Base-by-base conservation (phyloP, 768 basidiomycete genomes). In the Trametes maxima region DNA sequence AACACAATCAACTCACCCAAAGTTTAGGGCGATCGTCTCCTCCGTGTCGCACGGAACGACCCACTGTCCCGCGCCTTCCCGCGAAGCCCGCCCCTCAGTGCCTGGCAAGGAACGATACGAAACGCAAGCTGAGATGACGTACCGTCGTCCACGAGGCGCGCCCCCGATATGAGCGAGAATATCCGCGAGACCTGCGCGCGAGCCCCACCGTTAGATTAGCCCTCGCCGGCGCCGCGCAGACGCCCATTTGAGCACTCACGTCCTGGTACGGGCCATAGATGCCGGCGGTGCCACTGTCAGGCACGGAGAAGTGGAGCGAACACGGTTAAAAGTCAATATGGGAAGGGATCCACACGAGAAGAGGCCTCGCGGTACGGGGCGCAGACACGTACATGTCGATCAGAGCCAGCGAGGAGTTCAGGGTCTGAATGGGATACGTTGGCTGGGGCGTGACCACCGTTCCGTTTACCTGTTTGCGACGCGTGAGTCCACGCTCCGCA, bases 241-340 rank as follows among this genome's bases (percentile, higher is more conserved):
- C 61, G 61, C 61, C 61, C 55, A 57, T 62, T 44, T 53, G 24
- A 42, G 11, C 54, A 60, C 84, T 50, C 67, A 90, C 90, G 71
- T 92, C 90, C 72, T 86, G 84, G 68, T 83, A 87, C n/a, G 90
- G 88, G 3, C 90, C 90, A 66, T 84, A 89, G 33, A 93, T 78
- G 3, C 90, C 90, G 37, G 82, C 67, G 4, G 88, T 80, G 25
- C 90, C 90, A 43, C 90, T 92, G 60, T 33, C 25, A 64, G 53
- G 51, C 53, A 64, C 57, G 37, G 39, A 37, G 28, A 28, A 16
- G 37, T 28, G 19, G 47, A 16, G 46, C 56, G 42, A 57, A 53
- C 28, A 19, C n/a, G 63, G 28, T 33, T 33, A 33, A 24, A n/a
- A 25, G 49, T 40, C 37, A 63, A 12, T 37, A 52, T 13, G 44